Evolutionary conservation across 768 basidiomycete genomes (phyloP), one percentile per base, ranked within the genome.

Genomic region (Pholiota conissans): DNA sequence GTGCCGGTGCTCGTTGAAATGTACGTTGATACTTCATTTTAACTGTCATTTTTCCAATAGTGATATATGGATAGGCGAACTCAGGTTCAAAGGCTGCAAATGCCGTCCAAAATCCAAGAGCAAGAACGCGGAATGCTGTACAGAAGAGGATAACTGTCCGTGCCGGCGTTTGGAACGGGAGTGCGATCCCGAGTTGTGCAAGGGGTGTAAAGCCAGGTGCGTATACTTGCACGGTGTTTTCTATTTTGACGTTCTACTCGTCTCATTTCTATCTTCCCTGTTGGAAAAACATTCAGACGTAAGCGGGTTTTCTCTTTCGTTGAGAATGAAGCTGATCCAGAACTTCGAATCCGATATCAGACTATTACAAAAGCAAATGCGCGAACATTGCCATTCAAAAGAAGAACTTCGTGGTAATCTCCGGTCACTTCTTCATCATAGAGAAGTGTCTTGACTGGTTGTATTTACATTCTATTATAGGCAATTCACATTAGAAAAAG

Each of bases 121-220:
- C 4, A 26, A 45, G 6, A 9, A 18, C 24, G 22, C 18, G 52
- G 65, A 62, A 29, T 52, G 58, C 2, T 73, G 66, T 56, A 67
- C 65, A 37, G 27, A 22, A 0, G 37, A 48, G 0, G 54, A 13
- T 5, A 24, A 30, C 3, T 85, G 84, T 61, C 34, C 63, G 0
- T 86, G 85, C 67, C 51, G 30, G 1, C 49, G 34, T 5, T 24
- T 63, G 0, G 39, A 26, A 0, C 71, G 79, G 48, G 84, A 86
- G 64, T 86, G 85, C 59, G 74, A 81, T 57, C 84, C 84, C 16
- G 82, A 81, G 9, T 52, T 79, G 4, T 86, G 85, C 63, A 29
- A 60, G 0, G 62, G 46, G 1, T 84, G 83, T 59, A 69, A 77
- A 66, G 75, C 79, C 55, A 69, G 75, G 78, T 78, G 52, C 28